Evolutionary conservation across 805 yeast species (phyloP), one percentile per base, ranked within the genome.

Genomic region (Candida silvicultrix): DNA sequence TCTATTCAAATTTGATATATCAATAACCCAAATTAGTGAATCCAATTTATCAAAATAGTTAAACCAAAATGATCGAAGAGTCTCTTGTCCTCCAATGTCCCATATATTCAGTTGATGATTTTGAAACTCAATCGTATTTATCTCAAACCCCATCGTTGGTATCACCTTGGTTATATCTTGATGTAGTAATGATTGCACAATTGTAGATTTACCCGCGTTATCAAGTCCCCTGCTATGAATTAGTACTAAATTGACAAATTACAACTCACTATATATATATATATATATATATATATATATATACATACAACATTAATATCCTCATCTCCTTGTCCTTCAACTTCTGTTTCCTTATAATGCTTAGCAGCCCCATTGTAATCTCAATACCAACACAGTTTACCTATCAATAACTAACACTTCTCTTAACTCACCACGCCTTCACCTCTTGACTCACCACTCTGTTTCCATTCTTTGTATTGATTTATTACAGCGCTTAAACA

Each of bases 51-150:
- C 97, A 58, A 85, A 90, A 63, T 92, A 90, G 65, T 90, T 92
- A 56, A 86, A 81, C 98, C 98, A 90, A 71, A 89, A 89, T 16
- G 90, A 81, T 41, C 98, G 68, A 38, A 90, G 69, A 1, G 92
- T 76, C 40, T 74, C 67, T 63, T 90, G 98, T 2, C 98, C 98
- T 5, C 98, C 98, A 12, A 90, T 81, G 59, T 88, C 96, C 98
- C 95, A 85, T 28, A 84, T 60, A 51, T 82, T 82, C 43, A 85
- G 59, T 35, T 50, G 52, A 38, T 49, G 43, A 3, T 68, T 73
- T 2, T 63, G 49, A 50, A 69, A 65, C 1, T 62, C 56, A 1
- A 85, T 56, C 1, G 90, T 79, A 42, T 78, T 74, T 51, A 90
- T 92, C 55, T 80, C 83, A 64, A 90, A 92, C 15, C 98, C 98